These are phyloP conservation scores for Euclidium syriacum DNA, from an alignment of 345 rosid species.

Conservation along the genomic window DNA sequence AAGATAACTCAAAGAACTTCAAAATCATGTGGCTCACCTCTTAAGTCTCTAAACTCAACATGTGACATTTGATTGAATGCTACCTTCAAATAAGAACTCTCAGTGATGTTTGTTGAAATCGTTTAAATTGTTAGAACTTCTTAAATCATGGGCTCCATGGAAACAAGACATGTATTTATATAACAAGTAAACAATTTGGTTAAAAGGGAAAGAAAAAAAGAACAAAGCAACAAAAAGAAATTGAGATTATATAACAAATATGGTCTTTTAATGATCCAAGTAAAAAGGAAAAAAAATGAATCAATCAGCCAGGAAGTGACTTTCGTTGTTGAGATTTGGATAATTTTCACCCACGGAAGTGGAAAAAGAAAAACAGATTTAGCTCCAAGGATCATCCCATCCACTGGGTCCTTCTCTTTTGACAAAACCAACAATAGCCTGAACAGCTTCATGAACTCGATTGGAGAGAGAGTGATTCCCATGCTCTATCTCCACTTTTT, in stretches of 20 bases:
- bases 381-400: conserved; percentile 99
- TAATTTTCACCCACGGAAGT: not conserved
- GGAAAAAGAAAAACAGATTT: not conserved
- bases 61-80: no score
- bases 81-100: no score
- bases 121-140: not conserved
- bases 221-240: not conserved
- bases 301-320: not conserved
- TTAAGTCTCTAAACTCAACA: no score
- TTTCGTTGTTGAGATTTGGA: not conserved
- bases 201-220: not conserved
- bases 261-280: not conserved
- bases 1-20: no score
- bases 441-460: conserved; percentile 69
- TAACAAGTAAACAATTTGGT: not conserved
- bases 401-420: conserved; percentile 85
- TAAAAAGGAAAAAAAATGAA: not conserved
- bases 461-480: conserved; percentile 95
- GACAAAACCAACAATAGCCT: conserved; percentile 65
- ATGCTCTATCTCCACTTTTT: conserved; percentile 78
- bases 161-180: not conserved
- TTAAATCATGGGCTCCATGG: not conserved
- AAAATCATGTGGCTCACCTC: no score
- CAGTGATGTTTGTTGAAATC: no score
- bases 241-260: conserved; percentile 9